Evolutionary conservation across 306 rosid species (phyloP).

Genomic region (Rubus parviflorus): DNA sequence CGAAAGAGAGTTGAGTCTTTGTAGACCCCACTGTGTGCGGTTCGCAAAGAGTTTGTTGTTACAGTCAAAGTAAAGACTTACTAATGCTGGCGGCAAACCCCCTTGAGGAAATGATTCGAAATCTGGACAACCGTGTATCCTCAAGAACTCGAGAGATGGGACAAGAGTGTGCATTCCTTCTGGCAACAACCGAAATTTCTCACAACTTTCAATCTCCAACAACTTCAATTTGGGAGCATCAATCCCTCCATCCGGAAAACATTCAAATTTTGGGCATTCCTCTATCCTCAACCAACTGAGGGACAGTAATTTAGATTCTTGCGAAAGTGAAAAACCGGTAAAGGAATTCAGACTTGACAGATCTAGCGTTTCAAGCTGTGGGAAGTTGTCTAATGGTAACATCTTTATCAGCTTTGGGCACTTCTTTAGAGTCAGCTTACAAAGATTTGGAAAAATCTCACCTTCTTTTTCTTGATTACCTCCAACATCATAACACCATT

Average conservation of each 20-base stretch:
- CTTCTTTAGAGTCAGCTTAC: background rate
- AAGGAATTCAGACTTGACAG: background rate
- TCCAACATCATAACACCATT: background rate
- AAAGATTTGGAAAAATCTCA: background rate
- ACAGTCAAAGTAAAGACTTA: background rate
- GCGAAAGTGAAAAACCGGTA: background rate
- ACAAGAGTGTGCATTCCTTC: conserved; percentile 1
- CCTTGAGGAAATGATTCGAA: conserved; percentile 2
- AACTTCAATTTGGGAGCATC: background rate
- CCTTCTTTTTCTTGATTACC: background rate
- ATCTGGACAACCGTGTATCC: background rate
- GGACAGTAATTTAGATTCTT: background rate
- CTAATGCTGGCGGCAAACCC: background rate
- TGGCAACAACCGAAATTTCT: background rate
- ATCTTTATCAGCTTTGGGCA: background rate
- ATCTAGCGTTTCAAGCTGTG: background rate
- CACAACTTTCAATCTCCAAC: background rate
- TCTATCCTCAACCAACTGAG: background rate
- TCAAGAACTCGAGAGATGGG: background rate
- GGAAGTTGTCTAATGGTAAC: background rate
- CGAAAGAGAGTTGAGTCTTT: background rate
- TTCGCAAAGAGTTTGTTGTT: background rate
- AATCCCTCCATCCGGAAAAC: background rate
- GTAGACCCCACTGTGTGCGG: background rate
- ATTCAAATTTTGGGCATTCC: background rate